Percentiles rank a stretch among this genome's conserved stretches.
phyloP scores from a whole-genome alignment of 2,329 filamentous ascomycete species.

The Ilyonectria robusta region DNA sequence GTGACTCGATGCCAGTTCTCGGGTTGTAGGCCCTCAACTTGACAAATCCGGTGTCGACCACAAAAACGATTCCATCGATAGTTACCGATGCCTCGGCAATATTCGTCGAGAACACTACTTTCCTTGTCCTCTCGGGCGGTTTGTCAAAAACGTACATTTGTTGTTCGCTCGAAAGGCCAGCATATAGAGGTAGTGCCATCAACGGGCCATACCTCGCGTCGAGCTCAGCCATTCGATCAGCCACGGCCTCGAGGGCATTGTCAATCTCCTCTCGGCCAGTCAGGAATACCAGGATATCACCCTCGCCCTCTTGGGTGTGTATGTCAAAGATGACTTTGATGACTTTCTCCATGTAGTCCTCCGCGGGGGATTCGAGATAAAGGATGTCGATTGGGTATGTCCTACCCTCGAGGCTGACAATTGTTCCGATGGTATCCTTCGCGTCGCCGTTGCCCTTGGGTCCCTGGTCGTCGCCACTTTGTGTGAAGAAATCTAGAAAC shows the following conservation, averaged over 20 bases:
- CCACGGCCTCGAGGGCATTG: conserved; percentile 81
- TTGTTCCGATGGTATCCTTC: conserved; percentile 57
- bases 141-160: conserved; percentile 97
- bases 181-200: conserved; percentile 81
- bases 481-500: conserved; percentile 83
- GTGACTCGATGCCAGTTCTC: conserved; percentile 85
- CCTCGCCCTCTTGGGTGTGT: conserved; percentile 82
- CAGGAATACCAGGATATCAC: conserved; percentile 92
- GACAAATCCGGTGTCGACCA: conserved; percentile 91
- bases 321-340: conserved; percentile 90
- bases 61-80: conserved; percentile 91
- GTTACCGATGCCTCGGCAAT: conserved; percentile 97
- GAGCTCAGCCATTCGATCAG: conserved; percentile 77
- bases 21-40: conserved; percentile 92
- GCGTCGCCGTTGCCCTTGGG: conserved; percentile 47
- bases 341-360: conserved; percentile 89
- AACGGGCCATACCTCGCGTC: conserved; percentile 51
- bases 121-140: conserved; percentile 84
- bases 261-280: conserved; percentile 97
- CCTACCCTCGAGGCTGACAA: conserved; percentile 89
- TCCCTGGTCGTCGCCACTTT: conserved; percentile 54
- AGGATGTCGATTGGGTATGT: conserved; percentile 91
- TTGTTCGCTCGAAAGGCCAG: conserved; percentile 89
- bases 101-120: conserved; percentile 94
- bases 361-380: conserved; percentile 82